Conservation (phyloP, 1,284 basidiomycete genomes). For the Lentinus polychrous region DNA sequence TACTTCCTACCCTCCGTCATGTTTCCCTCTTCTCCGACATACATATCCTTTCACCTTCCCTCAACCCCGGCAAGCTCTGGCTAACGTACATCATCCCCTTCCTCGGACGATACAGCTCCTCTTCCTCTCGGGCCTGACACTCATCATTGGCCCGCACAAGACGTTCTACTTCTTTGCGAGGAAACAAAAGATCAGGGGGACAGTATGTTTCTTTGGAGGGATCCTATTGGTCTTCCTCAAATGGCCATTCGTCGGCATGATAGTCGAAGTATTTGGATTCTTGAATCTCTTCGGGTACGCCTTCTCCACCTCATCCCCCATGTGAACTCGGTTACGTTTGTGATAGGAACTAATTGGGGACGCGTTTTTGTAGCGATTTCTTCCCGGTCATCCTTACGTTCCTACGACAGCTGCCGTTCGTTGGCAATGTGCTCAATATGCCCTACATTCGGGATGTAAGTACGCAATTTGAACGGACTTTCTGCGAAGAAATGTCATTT, state of each 20-base stretch:
- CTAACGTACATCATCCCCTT: background rate
- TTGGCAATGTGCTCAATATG: constrained; percentile 82
- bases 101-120: constrained; percentile 54
- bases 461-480: constrained; percentile 11
- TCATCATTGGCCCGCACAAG: constrained; percentile 94
- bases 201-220: constrained; percentile 85
- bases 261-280: constrained; percentile 94
- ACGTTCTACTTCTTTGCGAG: constrained; percentile 98
- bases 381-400: constrained; percentile 98
- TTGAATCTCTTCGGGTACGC: constrained; percentile 96
- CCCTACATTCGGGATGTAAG: constrained; percentile 77
- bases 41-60: background rate
- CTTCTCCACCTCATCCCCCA: too few relatives aligned
- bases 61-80: background rate
- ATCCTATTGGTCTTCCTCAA: constrained; percentile 85
- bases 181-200: constrained; percentile 94
- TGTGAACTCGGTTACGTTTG: too few relatives aligned
- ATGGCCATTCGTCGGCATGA: constrained; percentile 90
- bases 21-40: too few relatives aligned
- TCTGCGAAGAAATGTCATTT: background rate
- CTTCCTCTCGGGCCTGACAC: constrained; percentile 85
- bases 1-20: background rate
- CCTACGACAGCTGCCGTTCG: constrained; percentile 88
- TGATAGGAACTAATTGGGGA: background rate
- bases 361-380: constrained; percentile 71